Percentiles rank a stretch among this genome's conserved stretches.
Conservation (phyloP, 805 yeast genomes). For the Scheffersomyces coipomensis region DNA sequence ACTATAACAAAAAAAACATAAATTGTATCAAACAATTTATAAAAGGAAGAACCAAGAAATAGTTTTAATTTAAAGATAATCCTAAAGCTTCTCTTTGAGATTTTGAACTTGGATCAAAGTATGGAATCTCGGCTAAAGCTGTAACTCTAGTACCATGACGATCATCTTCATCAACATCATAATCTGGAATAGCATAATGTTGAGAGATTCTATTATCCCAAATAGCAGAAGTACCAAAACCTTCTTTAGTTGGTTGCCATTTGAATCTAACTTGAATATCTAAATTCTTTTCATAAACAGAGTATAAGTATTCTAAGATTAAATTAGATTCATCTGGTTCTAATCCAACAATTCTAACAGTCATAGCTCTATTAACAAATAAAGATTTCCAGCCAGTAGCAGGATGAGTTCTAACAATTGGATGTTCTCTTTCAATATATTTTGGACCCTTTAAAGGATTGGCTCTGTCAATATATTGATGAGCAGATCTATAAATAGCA, state of each 20-base stretch:
- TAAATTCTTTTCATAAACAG: slow-evolving; percentile 47
- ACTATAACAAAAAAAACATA: too few relatives aligned
- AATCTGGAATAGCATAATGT: slow-evolving; percentile 56
- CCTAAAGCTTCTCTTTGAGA: slow-evolving; percentile 56
- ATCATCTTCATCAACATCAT: slow-evolving; percentile 32
- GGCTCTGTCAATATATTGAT: slow-evolving; percentile 40
- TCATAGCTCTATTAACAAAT: slow-evolving; percentile 52
- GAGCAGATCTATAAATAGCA: slow-evolving; percentile 43
- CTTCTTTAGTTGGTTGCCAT: slow-evolving; percentile 38
- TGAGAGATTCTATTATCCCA: slow-evolving; percentile 61
- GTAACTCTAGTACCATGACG: slow-evolving; percentile 53
- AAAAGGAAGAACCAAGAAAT: background rate
- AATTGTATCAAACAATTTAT: background rate
- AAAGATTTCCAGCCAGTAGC: slow-evolving; percentile 63
- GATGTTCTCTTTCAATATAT: slow-evolving; percentile 56
- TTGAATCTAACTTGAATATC: slow-evolving; percentile 57
- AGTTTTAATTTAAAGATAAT: slow-evolving; percentile 9
- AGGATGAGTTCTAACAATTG: slow-evolving; percentile 62
- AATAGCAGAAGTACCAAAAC: slow-evolving; percentile 50
- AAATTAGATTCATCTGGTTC: slow-evolving; percentile 49
- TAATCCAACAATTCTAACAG: slow-evolving; percentile 51
- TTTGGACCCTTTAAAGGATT: slow-evolving; percentile 48
- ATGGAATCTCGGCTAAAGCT: slow-evolving; percentile 53
- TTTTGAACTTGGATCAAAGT: slow-evolving; percentile 47
- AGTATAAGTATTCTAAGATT: slow-evolving; percentile 45